Conservation (phyloP, 2,329 filamentous ascomycete species). For the Huntiella abstrusa region DNA sequence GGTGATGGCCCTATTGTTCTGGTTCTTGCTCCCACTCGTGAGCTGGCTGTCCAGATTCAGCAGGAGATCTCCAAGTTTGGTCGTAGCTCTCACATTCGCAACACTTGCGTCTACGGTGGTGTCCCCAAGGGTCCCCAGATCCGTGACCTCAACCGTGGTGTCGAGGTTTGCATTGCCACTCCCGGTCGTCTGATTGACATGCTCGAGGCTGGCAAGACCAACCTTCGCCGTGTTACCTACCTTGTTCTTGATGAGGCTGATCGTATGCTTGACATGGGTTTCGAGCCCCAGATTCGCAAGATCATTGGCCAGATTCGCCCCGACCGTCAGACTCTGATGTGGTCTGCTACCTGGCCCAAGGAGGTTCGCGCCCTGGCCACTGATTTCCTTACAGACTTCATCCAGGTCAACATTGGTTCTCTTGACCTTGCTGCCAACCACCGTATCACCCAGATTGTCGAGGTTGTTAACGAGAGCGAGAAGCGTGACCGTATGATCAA, state of each 20-base stretch:
- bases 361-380: conserved; percentile 82
- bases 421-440: conserved; percentile 93
- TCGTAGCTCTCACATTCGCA: conserved; percentile 91
- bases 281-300: conserved; percentile 98
- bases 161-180: conserved; percentile 96
- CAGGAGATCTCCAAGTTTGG: conserved; percentile 97
- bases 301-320: conserved; percentile 95
- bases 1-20: conserved; percentile 94
- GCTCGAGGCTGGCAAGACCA: conserved; percentile 94
- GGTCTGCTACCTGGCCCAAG: conserved; percentile 98
- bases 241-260: conserved; percentile 97
- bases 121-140: conserved; percentile 96
- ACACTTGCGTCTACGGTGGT: conserved; percentile 98
- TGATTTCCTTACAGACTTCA: conserved; percentile 88
- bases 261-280: conserved; percentile 99
- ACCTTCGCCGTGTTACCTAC: conserved; percentile 93
- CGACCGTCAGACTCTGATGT: conserved; percentile 98
- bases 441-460: conserved; percentile 92
- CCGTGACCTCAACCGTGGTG: conserved; percentile 79
- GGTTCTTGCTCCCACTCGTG: conserved; percentile 88
- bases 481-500: conserved; percentile 97
- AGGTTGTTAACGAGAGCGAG: conserved; percentile 89
- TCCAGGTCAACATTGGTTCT: conserved; percentile 96
- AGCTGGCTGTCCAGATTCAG: conserved; percentile 96
- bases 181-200: conserved; percentile 96